Evolutionary conservation across 1,284 basidiomycete species (phyloP), one percentile per base, ranked within the genome.

Genomic region (Cryptococcus sp.): DNA sequence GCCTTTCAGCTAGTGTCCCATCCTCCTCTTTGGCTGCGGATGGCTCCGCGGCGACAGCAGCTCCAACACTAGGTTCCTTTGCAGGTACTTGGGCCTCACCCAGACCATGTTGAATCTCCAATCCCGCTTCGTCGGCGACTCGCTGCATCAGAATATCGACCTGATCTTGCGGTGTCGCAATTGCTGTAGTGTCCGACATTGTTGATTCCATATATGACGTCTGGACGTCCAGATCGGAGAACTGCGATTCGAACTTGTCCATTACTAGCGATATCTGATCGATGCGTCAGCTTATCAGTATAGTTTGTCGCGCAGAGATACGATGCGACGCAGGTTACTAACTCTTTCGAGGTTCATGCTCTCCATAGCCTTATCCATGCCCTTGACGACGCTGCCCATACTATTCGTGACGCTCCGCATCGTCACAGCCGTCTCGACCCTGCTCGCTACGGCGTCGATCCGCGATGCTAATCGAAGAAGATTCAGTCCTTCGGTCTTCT

Each of bases 301-400:
- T 10, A 5, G 13, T 10, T 8, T 35, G 30, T 2, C 3, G 30
- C 3, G 13, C 42, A 45, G n/a, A 1, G 4, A 13, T 22, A 6
- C 8, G 16, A n/a, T 45, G 42, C 42, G n/a, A 35, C 2, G 67
- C 39, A 40, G 16, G 19, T 54, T 22, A 82, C 87, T 72, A 71
- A 93, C 94, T 76, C 88, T 83, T 73, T 99, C 96, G 52, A 99
- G 85, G 80, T 99, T 98, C 96, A 99, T 99, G 79, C 85, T 91
- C 74, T 97, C 91, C 96, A 99, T 98, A 5, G 96, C 96, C 75
- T 89, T 91, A 78, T 99, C 96, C 94, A 99, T 98, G 20, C 94
- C 94, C 74, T 88, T 89, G 53, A 99, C 96, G 6, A 99, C 96
- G 25, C 87, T 88, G 10, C 92, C 89, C 95, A 99, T 97, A 76